Evolutionary conservation across 805 yeast genomes (phyloP), one percentile per base, ranked within the genome.

Genomic region (Suhomyces sp.): DNA sequence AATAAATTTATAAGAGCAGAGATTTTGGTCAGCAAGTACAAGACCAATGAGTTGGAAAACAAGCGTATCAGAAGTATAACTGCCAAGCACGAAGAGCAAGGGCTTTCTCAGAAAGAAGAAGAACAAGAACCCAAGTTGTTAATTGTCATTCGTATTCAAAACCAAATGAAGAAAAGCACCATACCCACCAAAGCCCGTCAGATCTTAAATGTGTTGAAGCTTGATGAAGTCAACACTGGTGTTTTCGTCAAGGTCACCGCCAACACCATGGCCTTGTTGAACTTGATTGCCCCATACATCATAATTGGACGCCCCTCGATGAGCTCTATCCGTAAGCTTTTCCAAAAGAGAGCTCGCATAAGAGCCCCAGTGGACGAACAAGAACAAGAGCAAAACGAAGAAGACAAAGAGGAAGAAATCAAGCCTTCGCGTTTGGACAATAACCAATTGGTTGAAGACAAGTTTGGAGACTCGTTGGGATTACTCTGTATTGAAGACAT

Each of bases 401-500:
- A 49, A 33, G 49, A 53, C 1, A 60, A 63, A 12, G 75, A 72
- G 45, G 72, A 74, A 46, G 68, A 79, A 39, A 20, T 44, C 17
- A 44, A 43, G 20, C 43, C 46, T 43, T 47, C 46, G 25, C 79
- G 83, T 53, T 71, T 88, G 60, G 88, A 87, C 66, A 90, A 85
- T 68, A 88, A 88, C 73, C 84, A 82, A 60, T 69, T 84, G 40
- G 85, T 88, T 48, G 96, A 88, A 71, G 91, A 87, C 61, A 73
- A 76, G 61, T 76, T 88, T 55, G 87, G 85, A 7, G 71, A 68
- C 47, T 69, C 66, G 40, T 72, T 75, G 50, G 91, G 93, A 25
- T 73, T 86, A 54, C 83, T 88, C 56, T 88, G 96, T 81, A 79
- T 86, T 17, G 94, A 88, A 72, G 96, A 88, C 69, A 76, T 88